phyloP scores from a whole-genome alignment of 345 rosid genomes.

The Cardamine resedifolia region DNA sequence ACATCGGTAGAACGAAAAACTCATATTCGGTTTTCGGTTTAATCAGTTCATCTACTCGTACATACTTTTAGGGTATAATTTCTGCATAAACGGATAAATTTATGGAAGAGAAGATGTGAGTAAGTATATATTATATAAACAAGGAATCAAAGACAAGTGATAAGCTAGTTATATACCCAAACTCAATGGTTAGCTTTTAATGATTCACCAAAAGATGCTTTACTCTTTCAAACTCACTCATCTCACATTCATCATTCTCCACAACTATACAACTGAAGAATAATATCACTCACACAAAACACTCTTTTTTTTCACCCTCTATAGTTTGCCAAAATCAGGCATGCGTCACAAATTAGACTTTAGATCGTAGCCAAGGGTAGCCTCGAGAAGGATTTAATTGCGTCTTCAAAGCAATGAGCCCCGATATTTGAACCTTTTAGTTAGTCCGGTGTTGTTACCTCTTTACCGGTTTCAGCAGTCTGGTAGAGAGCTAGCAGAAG shows the following conservation, averaged over 20 bases:
- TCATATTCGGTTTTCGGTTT: too few relatives aligned
- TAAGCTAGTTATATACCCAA: conserved; percentile 12
- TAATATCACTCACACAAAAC: conserved; percentile 31
- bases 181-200: conserved; percentile 6
- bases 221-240: conserved; percentile 32
- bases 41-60: too few relatives aligned
- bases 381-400: conserved; percentile 10
- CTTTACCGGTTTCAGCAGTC: conserved; percentile 25
- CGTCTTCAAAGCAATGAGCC: conserved; percentile 14
- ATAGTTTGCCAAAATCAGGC: conserved; percentile 13
- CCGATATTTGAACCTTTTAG: background rate
- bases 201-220: conserved; percentile 10
- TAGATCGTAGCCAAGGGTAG: background rate
- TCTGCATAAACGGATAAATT: too few relatives aligned
- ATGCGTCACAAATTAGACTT: conserved; percentile 16
- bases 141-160: conserved; percentile 15
- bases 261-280: conserved; percentile 36
- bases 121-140: conserved; percentile 15
- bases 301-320: conserved; percentile 16
- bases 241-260: conserved; percentile 28
- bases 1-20: background rate
- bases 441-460: conserved; percentile 13
- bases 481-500: conserved; percentile 91
- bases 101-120: background rate
- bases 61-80: too few relatives aligned